These are phyloP conservation scores for Coemansia sp. DNA, from an alignment of 192 early-diverging fungal species.

Conservation along the genomic window DNA sequence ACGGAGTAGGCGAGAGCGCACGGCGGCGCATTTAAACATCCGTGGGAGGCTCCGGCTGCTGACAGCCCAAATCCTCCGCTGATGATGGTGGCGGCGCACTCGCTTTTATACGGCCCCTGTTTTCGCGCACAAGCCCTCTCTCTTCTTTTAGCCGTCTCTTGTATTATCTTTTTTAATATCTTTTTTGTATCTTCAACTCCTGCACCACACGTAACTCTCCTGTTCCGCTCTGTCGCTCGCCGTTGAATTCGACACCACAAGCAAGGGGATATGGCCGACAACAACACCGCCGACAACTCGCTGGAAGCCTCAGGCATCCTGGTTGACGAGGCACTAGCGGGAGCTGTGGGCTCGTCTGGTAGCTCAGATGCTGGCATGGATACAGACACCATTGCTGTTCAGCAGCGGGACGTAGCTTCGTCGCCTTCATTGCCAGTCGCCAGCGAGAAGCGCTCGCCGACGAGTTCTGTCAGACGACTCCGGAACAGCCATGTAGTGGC, in stretches of 20 bases:
- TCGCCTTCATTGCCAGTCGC: background rate
- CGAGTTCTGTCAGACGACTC: slow-evolving; percentile 7
- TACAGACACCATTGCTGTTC: background rate
- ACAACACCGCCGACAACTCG: slow-evolving; percentile 20
- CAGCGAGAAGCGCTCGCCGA: background rate
- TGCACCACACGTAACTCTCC: background rate
- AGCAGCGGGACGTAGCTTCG: slow-evolving; percentile 8
- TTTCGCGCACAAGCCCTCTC: background rate
- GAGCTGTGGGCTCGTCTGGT: background rate
- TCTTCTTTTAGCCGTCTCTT: background rate
- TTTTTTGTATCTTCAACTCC: background rate
- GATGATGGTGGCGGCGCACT: background rate
- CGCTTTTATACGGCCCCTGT: background rate
- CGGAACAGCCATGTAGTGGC: slow-evolving; percentile 40
- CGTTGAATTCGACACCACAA: background rate
- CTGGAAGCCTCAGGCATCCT: slow-evolving; percentile 38
- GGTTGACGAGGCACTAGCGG: slow-evolving; percentile 15
- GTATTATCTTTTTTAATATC: background rate
- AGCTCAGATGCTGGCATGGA: background rate
- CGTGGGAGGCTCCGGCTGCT: background rate
- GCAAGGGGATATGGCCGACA: slow-evolving; percentile 10
- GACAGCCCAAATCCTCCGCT: slow-evolving; percentile 1
- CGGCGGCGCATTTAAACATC: background rate
- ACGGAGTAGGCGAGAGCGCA: background rate
- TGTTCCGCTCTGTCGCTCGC: background rate